Base-by-base conservation (phyloP, 2,329 filamentous ascomycete genomes). In the Tolypocladium nubicola region DNA sequence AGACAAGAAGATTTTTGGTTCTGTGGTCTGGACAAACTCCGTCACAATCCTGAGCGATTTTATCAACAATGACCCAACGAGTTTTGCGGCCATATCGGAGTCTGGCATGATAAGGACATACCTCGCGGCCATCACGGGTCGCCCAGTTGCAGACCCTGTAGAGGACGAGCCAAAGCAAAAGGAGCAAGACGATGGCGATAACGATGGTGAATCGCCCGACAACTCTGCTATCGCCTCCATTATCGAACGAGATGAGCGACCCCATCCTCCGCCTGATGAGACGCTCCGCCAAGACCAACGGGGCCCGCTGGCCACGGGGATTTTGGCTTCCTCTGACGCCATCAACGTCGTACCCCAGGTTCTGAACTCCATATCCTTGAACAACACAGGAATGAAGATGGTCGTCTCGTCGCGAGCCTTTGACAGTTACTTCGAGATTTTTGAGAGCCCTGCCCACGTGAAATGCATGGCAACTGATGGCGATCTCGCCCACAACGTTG, bases 21-120 rank as follows among this genome's bases (percentile, higher is more conserved):
- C 93, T 2, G 87, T 94, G 59, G 90, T 97, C 6, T 99, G 94
- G 94, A 96, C 91, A 53, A 92, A 92, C 69, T 88, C 91, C 8
- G 90, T 96, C 60, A 92, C 87, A 56, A 93, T 97, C 57, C 77
- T 99, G 54, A 94, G 90, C 67, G 93, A 90, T 65, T 99, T 99
- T 71, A 96, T 99, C 65, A 95, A 99, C 73, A 97, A 97, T 68
- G 94, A 99, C 67, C 94, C 94, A 0, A 99, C 94, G 0, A 99
- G 94, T 71, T 99, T 96, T 70, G 88, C 90, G 35, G 90, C 96
- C 30, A 94, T 99, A 62, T 90, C 90, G 16, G 94, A 99, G 73
- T 93, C 94, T 54, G 91, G 91, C 26, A 81, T 99, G 64, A 92
- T 94, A 66, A 88, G 88, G 68, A 89, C 86, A 55, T 88, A 97